Evolutionary conservation across 768 basidiomycete genomes (phyloP), one percentile per base, ranked within the genome.

Genomic region (Termitomyces sp.): DNA sequence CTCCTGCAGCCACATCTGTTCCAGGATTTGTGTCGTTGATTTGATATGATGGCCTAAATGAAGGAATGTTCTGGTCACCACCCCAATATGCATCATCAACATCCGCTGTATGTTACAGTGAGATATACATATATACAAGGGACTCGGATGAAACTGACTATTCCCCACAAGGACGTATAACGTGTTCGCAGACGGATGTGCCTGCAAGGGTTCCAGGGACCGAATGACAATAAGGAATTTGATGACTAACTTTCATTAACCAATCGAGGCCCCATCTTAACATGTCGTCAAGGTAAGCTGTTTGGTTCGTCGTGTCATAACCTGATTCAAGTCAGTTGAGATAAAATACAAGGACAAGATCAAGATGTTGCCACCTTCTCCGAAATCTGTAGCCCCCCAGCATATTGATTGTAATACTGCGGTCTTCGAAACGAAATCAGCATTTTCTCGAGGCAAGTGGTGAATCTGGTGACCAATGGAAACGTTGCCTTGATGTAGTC

Each of bases 191-290:
- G 82, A 72, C 1, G 94, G 86, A 70, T 97, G 94, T 8, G 91
- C 93, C 91, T 95, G 65, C 10, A 47, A 47, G 52, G 46, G 9
- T 57, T 30, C 56, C n/a, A 49, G 12, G 36, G 46, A 46, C 45
- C 27, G 42, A 45, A 33, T 49, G 45, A 42, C 24, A 39, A 55
- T n/a, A 61, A 30, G 53, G 18, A 36, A 16, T 33, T 22, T 39
- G 36, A 20, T 60, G 36, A n/a, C 77, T 60, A 56, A 88, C 93
- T 78, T 91, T 93, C 53, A 95, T 92, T 51, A 95, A 74, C 93
- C 93, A 97, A 71, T 93, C 89, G 45, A 93, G 81, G 26, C 93
- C 88, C 91, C 92, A 96, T 59, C 94, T 84, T 53, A 96, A 74
- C 79, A 91, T 94, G 60, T 84, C 83, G 65, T 97, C 95, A n/a